These are phyloP conservation scores for Plasmodium inui DNA, from an alignment of 169 alveolate genomes.

Conservation along the genomic window DNA sequence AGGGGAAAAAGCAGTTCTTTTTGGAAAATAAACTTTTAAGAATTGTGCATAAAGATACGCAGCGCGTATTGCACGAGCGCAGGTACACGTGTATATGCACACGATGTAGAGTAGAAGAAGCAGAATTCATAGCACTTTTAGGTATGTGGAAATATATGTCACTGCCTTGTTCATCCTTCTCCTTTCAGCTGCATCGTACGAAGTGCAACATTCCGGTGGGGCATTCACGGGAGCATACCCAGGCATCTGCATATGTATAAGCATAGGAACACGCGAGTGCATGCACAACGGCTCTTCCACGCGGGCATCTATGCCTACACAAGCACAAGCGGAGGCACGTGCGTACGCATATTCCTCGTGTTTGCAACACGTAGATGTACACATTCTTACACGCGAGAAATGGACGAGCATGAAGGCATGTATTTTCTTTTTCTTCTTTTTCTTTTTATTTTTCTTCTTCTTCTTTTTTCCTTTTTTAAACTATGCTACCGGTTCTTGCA, in stretches of 20 bases:
- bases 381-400: neutral
- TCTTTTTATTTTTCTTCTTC: neutral
- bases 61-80: neutral
- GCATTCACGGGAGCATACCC: neutral
- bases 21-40: slow-evolving; percentile 8
- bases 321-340: neutral
- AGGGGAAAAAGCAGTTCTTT: neutral
- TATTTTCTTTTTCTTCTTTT: neutral
- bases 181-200: slow-evolving; percentile 2
- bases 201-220: neutral
- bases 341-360: neutral
- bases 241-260: slow-evolving; percentile 6
- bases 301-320: neutral
- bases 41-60: neutral
- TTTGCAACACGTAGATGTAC: neutral
- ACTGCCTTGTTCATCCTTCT: slow-evolving; percentile 5
- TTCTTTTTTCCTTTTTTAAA: neutral
- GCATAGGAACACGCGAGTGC: neutral
- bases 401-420: neutral
- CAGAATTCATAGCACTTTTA: slow-evolving; percentile 6
- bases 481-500: slow-evolving; percentile 73
- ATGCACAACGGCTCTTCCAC: neutral
- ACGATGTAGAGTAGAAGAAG: neutral
- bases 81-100: neutral
- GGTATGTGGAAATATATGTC: neutral